A percentile compares a stretch with the other conserved stretches of the same genome.
phyloP scores from a whole-genome alignment of 2,329 filamentous ascomycete genomes.

The Epichloe coenophiala region DNA sequence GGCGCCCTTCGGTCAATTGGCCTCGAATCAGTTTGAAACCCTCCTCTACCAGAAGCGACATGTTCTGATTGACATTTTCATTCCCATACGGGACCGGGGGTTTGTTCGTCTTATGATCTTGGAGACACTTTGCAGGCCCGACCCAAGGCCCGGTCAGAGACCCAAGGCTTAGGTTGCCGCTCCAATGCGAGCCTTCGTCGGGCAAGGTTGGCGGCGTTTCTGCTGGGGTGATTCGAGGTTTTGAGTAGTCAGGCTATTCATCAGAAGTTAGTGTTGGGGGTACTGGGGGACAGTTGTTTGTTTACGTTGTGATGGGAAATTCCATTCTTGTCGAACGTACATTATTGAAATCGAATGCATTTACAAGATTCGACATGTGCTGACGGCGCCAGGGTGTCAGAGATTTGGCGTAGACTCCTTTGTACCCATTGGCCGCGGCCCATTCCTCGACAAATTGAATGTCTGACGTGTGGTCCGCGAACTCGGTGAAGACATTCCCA shows the following conservation, averaged over 20 bases:
- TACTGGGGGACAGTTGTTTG: not conserved
- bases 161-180: constrained; percentile 8
- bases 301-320: not conserved
- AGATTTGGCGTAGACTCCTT: constrained; percentile 16
- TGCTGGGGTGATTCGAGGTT: constrained; percentile 1
- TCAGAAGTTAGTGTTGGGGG: not conserved
- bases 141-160: constrained; percentile 10
- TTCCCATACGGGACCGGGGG: constrained; percentile 7
- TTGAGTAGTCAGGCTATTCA: constrained; percentile 6
- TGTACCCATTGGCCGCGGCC: constrained; percentile 19
- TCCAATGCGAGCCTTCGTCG: constrained; percentile 3
- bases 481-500: constrained; percentile 38
- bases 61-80: constrained; percentile 56
- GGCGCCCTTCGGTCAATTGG: constrained; percentile 38
- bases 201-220: constrained; percentile 3
- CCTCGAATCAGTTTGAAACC: constrained; percentile 40
- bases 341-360: constrained; percentile 27
- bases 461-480: constrained; percentile 38
- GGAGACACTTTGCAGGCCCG: constrained; percentile 8
- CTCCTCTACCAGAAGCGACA: constrained; percentile 56
- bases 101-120: constrained; percentile 3
- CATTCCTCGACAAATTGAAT: constrained; percentile 38
- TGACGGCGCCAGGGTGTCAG: constrained; percentile 15
- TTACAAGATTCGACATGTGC: constrained; percentile 17
- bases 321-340: not conserved